Evolutionary conservation across 176 grass and related monocot genomes (phyloP).

Genomic region (Eleusine coracana): DNA sequence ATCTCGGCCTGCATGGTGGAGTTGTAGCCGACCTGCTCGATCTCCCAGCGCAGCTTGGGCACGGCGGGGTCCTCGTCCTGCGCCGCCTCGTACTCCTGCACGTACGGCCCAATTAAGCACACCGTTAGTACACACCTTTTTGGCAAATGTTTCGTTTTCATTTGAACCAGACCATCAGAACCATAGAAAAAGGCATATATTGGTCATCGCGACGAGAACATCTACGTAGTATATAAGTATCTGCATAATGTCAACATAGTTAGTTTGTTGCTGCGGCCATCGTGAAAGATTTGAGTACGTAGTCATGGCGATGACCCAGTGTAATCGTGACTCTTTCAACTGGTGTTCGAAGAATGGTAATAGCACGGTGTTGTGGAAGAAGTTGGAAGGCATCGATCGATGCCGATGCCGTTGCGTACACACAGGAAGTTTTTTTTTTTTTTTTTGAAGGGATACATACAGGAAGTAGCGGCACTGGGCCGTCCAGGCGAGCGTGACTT

Average conservation of each 20-base stretch:
- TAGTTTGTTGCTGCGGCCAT: too few species aligned
- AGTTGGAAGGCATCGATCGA: background rate
- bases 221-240: too few species aligned
- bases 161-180: background rate
- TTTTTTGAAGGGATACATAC: too few species aligned
- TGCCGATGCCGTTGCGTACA: conserved; percentile 26
- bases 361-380: background rate
- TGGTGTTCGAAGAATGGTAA: background rate
- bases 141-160: background rate
- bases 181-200: too few species aligned
- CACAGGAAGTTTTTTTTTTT: too few species aligned
- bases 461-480: too few species aligned
- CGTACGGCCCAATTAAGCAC: background rate
- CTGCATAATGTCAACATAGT: too few species aligned
- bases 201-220: too few species aligned
- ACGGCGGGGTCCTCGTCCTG: conserved; percentile 48
- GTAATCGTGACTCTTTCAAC: background rate
- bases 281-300: too few species aligned
- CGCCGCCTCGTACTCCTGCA: conserved; percentile 68
- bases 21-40: conserved; percentile 67
- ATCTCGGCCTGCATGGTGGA: conserved; percentile 55
- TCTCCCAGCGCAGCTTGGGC: conserved; percentile 79
- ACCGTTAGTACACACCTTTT: too few species aligned
- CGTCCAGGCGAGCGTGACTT: background rate
- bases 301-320: too few species aligned